phyloP scores from a whole-genome alignment of 2,329 filamentous ascomycete genomes.

The Fusarium continuum region DNA sequence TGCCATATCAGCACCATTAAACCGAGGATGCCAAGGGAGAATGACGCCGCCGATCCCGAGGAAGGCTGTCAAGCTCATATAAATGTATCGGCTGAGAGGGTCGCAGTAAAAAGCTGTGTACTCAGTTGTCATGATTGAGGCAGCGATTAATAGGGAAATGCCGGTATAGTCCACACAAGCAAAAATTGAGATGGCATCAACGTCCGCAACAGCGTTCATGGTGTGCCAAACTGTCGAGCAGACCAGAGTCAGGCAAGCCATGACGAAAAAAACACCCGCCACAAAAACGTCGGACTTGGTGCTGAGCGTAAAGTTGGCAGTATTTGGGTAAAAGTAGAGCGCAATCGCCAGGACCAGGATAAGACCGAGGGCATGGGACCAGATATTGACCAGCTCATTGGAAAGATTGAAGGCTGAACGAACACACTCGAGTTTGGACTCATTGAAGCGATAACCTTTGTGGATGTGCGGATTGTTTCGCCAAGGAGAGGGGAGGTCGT shows the following conservation, averaged over 20 bases:
- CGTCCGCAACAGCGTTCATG: conserved; percentile 95
- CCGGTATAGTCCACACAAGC: conserved; percentile 99
- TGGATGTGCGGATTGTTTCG: conserved; percentile 93
- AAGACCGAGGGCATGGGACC: conserved; percentile 93
- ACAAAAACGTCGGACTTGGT: conserved; percentile 90
- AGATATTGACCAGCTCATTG: conserved; percentile 97
- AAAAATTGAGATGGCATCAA: conserved; percentile 90
- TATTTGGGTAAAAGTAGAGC: conserved; percentile 94
- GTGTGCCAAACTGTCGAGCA: conserved; percentile 99
- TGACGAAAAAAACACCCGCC: conserved; percentile 94
- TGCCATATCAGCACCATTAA: conserved; percentile 91
- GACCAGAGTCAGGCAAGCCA: conserved; percentile 91
- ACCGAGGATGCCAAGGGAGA: conserved; percentile 93
- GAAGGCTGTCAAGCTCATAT: conserved; percentile 82
- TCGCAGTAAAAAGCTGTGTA: conserved; percentile 99
- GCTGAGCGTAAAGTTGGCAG: conserved; percentile 84
- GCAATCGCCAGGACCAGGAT: conserved; percentile 86
- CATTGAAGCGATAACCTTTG: conserved; percentile 90
- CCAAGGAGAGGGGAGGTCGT: conserved; percentile 92
- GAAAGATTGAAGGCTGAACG: conserved; percentile 83
- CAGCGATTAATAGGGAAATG: conserved; percentile 92
- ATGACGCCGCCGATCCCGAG: conserved; percentile 89
- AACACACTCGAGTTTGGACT: conserved; percentile 89
- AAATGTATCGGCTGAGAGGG: conserved; percentile 83
- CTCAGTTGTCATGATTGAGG: conserved; percentile 97